phyloP scores from a whole-genome alignment of 106 monocot species.

The Allium cepa region DNA sequence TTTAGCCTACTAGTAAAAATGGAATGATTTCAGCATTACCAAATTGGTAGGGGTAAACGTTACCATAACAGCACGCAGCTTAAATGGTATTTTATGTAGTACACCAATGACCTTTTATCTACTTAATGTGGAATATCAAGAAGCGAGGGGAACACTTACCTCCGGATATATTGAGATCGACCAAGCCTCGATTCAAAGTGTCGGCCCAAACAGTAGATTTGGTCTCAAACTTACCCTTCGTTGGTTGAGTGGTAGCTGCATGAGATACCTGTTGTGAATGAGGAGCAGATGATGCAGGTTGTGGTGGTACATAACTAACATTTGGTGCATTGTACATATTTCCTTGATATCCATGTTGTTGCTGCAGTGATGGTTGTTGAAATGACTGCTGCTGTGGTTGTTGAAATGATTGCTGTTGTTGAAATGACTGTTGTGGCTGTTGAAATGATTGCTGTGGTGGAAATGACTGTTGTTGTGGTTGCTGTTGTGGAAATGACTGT shows the following conservation, averaged over 20 bases:
- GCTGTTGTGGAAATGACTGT: too few species aligned
- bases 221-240: slow-evolving; percentile 78
- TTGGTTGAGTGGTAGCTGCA: slow-evolving; percentile 16
- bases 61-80: too few species aligned
- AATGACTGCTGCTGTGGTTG: slow-evolving; percentile 1
- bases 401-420: not conserved
- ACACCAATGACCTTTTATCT: too few species aligned
- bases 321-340: slow-evolving; percentile 5
- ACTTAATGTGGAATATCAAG: too few species aligned
- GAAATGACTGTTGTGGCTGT: not conserved
- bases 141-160: slow-evolving; percentile 36
- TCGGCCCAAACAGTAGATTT: slow-evolving; percentile 97
- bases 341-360: slow-evolving; percentile 12
- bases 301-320: slow-evolving; percentile 8
- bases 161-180: slow-evolving; percentile 97
- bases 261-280: slow-evolving; percentile 11
- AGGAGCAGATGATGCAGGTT: slow-evolving; percentile 13
- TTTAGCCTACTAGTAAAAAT: too few species aligned
- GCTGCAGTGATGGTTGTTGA: slow-evolving; percentile 12
- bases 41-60: too few species aligned
- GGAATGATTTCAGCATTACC: too few species aligned
- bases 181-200: slow-evolving; percentile 84
- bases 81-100: too few species aligned
- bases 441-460: not conserved
- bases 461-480: too few species aligned